Evolutionary conservation across 169 alveolate species (phyloP), one percentile per base, ranked within the genome.

Genomic region (Cryptosporidium sp.): DNA sequence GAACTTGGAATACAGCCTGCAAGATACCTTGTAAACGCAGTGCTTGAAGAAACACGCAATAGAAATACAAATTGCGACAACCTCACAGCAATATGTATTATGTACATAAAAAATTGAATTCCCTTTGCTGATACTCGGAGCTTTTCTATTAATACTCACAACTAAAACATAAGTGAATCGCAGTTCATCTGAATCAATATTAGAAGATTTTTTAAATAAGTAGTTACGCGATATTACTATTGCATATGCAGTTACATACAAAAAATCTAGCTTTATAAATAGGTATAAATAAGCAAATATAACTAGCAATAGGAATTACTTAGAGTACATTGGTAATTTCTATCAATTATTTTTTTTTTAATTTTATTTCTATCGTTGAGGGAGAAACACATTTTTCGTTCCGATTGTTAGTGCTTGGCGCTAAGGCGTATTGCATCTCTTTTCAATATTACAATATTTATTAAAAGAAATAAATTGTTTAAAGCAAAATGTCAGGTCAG

Each of bases 1-100:
- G 86, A 37, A 26, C 44, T 85, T 65, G 95, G 94, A 16, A 70
- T 73, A 44, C 85, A 91, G 29, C 94, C 95, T n/a, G 91, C 93
- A 5, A 67, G 58, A n/a, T 69, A 70, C 18, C 85, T 92, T 4
- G 92, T 92, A 16, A 91, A 91, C 29, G 72, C 87, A 26, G 91
- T 92, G 10, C 70, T 92, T 37, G 70, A 60, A 53, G 85, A 91
- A 44, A 70, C 91, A 21, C 75, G 73, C 39, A 52, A 62, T 61
- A 80, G 62, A 37, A 42, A 92, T 7, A 62, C 73, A 51, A 70
- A 86, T 14, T 86, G 94, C 56, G 95, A 92, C 51, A 92, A 92
- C 84, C 80, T 92, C 42, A 92, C 95, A 21, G 93, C 75, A 42
- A 80, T 80, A 14, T 80, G 89, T 39, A 80, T 80, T 0, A 42